A percentile compares a stretch with the other conserved stretches of the same genome.
phyloP scores from a whole-genome alignment of 352 stramenopile genomes.

The Pythium apleroticum region DNA sequence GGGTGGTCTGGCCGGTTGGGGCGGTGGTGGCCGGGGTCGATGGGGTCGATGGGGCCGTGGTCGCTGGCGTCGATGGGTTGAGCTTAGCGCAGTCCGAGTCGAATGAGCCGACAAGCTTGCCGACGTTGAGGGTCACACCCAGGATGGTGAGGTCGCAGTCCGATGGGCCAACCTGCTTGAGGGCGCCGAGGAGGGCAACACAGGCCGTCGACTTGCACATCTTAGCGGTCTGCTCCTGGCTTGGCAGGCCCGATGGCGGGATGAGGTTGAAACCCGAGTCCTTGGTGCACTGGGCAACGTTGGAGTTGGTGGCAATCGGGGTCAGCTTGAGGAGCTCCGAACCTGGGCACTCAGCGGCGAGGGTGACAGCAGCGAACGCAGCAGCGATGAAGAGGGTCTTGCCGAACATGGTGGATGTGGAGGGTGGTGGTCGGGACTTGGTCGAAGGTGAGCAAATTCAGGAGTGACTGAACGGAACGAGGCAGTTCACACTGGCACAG shows the following conservation, averaged over 20 bases:
- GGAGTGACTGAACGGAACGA: slow-evolving; percentile 9
- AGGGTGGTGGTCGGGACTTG: slow-evolving; percentile 16
- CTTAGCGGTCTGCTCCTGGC: slow-evolving; percentile 15
- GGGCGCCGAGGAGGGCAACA: slow-evolving; percentile 8
- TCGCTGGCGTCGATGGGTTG: background rate
- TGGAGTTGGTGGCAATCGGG: slow-evolving; percentile 7
- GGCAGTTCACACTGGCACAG: background rate
- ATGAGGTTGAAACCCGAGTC: slow-evolving; percentile 23
- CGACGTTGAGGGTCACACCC: slow-evolving; percentile 19
- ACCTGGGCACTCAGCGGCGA: slow-evolving; percentile 5
- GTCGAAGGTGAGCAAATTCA: slow-evolving; percentile 22
- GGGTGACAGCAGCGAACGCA: slow-evolving; percentile 14
- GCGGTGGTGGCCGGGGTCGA: background rate
- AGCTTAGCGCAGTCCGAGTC: slow-evolving; percentile 6
- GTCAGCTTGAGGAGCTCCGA: slow-evolving; percentile 11
- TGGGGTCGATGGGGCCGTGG: background rate
- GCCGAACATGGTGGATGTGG: slow-evolving; percentile 20
- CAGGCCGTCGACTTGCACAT: slow-evolving; percentile 22
- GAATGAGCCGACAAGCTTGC: slow-evolving; percentile 18
- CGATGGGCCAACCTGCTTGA: background rate
- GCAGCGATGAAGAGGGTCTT: slow-evolving; percentile 19
- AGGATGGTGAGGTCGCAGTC: slow-evolving; percentile 26
- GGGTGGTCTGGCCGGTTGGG: slow-evolving; percentile 1
- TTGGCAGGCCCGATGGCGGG: slow-evolving; percentile 21
- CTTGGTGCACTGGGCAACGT: background rate